Conservation (phyloP, 202 grass and related monocot genomes). For the Dendrocalamus latiflorus region DNA sequence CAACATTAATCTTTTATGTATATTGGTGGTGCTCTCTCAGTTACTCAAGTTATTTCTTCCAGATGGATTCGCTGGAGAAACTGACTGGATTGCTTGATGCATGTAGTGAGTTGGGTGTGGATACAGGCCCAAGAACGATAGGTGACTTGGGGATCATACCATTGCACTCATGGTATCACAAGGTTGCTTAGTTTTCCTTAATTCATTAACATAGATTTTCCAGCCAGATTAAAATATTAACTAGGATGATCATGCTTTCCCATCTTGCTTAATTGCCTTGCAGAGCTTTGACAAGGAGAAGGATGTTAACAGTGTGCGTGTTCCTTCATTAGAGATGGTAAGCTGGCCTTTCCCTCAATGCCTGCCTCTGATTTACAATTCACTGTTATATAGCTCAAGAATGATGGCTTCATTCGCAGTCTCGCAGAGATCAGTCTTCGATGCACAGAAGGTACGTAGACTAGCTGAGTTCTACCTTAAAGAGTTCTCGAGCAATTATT, state of each 20-base stretch:
- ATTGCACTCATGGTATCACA: conserved; percentile 96
- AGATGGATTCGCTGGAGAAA: conserved; percentile 96
- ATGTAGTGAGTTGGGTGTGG: conserved; percentile 82
- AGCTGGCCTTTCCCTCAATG: neutral
- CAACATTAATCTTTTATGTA: conserved; percentile 27
- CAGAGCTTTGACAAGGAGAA: conserved; percentile 93
- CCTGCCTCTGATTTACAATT: conserved; percentile 13
- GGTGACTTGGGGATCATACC: conserved; percentile 90
- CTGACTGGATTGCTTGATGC: conserved; percentile 92
- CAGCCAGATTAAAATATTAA: neutral
- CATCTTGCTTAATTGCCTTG: conserved; percentile 30
- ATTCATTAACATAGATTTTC: neutral
- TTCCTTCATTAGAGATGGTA: conserved; percentile 93
- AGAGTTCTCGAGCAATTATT: too few species aligned
- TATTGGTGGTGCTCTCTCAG: conserved; percentile 34
- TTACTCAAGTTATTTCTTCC: conserved; percentile 51
- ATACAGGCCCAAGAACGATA: conserved; percentile 70
- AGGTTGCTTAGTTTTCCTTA: conserved; percentile 41
- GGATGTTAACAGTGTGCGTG: conserved; percentile 66
- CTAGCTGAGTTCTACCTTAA: too few species aligned
- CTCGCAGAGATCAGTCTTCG: too few species aligned
- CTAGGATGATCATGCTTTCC: conserved; percentile 18
- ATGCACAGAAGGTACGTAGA: too few species aligned
- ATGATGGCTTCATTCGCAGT: too few species aligned
- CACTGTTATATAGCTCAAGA: neutral